Conservation (phyloP, 306 rosid genomes). For the Betula pendula region DNA sequence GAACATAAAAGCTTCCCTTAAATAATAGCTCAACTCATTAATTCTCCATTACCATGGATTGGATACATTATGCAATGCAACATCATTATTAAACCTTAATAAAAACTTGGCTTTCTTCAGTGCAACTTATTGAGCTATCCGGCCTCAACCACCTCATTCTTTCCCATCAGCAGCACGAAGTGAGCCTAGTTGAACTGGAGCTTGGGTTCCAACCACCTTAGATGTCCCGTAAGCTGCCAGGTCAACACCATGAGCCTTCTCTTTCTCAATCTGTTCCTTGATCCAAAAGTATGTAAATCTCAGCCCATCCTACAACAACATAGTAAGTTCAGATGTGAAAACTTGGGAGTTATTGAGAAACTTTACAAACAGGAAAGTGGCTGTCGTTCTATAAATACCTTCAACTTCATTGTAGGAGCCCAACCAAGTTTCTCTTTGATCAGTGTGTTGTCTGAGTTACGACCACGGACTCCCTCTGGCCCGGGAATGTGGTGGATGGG, state of each 20-base stretch:
- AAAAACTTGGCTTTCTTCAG: constrained; percentile 12
- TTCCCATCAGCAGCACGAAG: constrained; percentile 94
- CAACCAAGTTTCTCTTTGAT: constrained; percentile 98
- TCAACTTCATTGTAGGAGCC: constrained; percentile 97
- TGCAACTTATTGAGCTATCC: constrained; percentile 12
- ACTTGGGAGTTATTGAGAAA: constrained; percentile 2
- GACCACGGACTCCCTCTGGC: constrained; percentile 99
- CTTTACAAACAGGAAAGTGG: constrained; percentile 2
- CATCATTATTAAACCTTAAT: constrained; percentile 14
- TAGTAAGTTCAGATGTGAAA: too few relatives aligned
- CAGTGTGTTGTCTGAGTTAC: constrained; percentile 94
- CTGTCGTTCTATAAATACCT: constrained; percentile 47
- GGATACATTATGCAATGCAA: constrained; percentile 10
- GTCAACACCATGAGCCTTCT: constrained; percentile 74
- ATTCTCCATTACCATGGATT: constrained; percentile 21
- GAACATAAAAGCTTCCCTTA: constrained; percentile 24
- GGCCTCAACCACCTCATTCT: constrained; percentile 40
- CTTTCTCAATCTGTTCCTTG: constrained; percentile 96
- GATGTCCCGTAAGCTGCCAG: constrained; percentile 76
- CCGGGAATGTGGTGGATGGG: constrained; percentile 97
- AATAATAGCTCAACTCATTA: constrained; percentile 11
- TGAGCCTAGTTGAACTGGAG: constrained; percentile 95
- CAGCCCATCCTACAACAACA: constrained; percentile 75
- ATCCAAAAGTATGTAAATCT: constrained; percentile 95
- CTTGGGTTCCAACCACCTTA: constrained; percentile 94